These are phyloP conservation scores for Beauveria bassiana DNA, from an alignment of 2,329 filamentous ascomycete species.

Conservation along the genomic window DNA sequence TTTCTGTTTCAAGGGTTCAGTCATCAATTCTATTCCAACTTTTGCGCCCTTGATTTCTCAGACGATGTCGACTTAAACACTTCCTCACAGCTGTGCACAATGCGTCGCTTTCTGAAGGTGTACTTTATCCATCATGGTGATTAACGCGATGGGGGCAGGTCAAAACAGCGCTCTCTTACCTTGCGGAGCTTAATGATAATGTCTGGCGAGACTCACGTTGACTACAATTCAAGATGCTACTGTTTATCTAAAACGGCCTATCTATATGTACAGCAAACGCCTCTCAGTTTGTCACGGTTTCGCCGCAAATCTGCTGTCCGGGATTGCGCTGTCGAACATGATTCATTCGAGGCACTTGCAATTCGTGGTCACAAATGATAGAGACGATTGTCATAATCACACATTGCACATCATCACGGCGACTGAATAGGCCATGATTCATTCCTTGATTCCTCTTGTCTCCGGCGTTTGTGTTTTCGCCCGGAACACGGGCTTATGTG, in stretches of 20 bases:
- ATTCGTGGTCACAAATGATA: not conserved
- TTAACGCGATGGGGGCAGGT: not conserved
- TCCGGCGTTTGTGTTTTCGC: not conserved
- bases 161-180: not conserved
- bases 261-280: not conserved
- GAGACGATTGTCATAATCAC: not conserved
- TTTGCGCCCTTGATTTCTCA: not conserved
- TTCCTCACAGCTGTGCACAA: slow-evolving; percentile 4
- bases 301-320: not conserved
- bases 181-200: not conserved
- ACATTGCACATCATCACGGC: not conserved
- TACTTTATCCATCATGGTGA: slow-evolving; percentile 3
- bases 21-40: not conserved
- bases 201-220: not conserved
- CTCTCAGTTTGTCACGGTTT: not conserved
- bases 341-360: not conserved
- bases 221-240: not conserved
- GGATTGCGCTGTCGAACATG: not conserved
- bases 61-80: slow-evolving; percentile 3
- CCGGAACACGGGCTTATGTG: not conserved
- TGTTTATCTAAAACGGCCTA: too few species aligned
- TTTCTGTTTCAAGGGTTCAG: not conserved
- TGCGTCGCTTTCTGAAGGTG: not conserved
- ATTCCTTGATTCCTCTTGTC: not conserved
- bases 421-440: not conserved